A percentile compares a stretch with the other conserved stretches of the same genome.
phyloP scores from a whole-genome alignment of 2,329 filamentous ascomycete genomes.

The Xylogone sp. region DNA sequence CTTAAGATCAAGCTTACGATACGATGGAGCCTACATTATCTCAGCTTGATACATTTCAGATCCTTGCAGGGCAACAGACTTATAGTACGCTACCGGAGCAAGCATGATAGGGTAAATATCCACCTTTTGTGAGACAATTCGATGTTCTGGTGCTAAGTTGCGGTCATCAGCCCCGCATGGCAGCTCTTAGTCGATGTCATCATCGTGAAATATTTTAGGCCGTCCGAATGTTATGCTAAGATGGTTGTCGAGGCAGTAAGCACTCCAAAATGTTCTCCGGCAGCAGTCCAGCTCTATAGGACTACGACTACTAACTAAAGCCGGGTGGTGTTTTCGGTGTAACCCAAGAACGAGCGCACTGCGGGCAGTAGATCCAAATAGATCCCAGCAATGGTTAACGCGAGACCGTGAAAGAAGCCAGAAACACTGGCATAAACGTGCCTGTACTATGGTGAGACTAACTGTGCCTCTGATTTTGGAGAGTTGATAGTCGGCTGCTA shows the following conservation, averaged over 20 bases:
- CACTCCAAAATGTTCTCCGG: slow-evolving; percentile 58
- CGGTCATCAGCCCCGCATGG: slow-evolving; percentile 52
- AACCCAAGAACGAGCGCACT: slow-evolving; percentile 45
- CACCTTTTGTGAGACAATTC: slow-evolving; percentile 1
- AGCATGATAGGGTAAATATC: slow-evolving; percentile 34
- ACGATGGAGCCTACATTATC: slow-evolving; percentile 23
- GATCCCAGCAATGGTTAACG: slow-evolving; percentile 58
- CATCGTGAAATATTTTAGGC: slow-evolving; percentile 57
- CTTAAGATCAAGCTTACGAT: slow-evolving; percentile 37
- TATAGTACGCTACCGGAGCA: slow-evolving; percentile 40
- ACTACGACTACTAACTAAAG: slow-evolving; percentile 21
- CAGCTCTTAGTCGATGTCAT: slow-evolving; percentile 60
- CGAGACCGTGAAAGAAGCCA: slow-evolving; percentile 56
- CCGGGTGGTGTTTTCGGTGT: slow-evolving; percentile 32
- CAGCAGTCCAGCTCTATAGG: slow-evolving; percentile 42
- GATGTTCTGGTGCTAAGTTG: slow-evolving; percentile 30
- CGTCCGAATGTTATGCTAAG: slow-evolving; percentile 58
- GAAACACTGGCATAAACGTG: slow-evolving; percentile 52
- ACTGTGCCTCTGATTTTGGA: slow-evolving; percentile 49
- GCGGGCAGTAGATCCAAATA: slow-evolving; percentile 54
- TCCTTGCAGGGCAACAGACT: slow-evolving; percentile 13
- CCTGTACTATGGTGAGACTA: slow-evolving; percentile 53
- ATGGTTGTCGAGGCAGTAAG: slow-evolving; percentile 60
- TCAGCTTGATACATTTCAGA: background rate
- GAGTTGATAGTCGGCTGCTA: slow-evolving; percentile 34